Conservation (phyloP, 805 yeast genomes). For the Cyberlindnera xylosilytica region DNA sequence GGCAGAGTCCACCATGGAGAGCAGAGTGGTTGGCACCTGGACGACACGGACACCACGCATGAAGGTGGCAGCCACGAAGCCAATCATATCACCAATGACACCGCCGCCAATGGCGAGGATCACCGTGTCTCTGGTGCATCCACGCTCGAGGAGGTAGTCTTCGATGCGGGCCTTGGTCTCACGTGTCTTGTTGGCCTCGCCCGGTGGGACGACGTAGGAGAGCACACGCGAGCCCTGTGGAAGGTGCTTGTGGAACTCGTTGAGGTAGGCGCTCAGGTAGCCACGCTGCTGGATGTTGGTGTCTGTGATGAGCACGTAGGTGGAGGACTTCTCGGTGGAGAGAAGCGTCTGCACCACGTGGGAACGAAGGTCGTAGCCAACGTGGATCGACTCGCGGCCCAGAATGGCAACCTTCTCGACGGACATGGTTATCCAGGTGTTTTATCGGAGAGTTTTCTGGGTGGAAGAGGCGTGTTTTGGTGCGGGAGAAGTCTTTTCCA, state of each 20-base stretch:
- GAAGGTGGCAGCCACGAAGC: constrained; percentile 98
- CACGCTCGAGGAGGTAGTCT: constrained; percentile 75
- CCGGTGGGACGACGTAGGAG: constrained; percentile 79
- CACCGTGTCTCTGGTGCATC: constrained; percentile 95
- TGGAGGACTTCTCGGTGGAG: constrained; percentile 67
- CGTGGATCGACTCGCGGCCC: constrained; percentile 81
- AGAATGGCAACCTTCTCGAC: constrained; percentile 63
- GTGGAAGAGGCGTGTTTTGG: too few species aligned
- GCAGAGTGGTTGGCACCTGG: constrained; percentile 89
- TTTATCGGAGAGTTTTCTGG: too few species aligned
- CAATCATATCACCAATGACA: constrained; percentile 98
- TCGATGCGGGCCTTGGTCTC: constrained; percentile 90
- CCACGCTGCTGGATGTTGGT: constrained; percentile 68
- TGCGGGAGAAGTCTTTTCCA: not conserved
- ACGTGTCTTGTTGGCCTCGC: constrained; percentile 87
- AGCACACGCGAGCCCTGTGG: constrained; percentile 62
- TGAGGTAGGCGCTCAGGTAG: constrained; percentile 47
- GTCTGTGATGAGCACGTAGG: constrained; percentile 90
- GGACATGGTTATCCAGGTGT: constrained; percentile 5
- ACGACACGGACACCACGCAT: constrained; percentile 96
- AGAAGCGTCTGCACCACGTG: constrained; percentile 73
- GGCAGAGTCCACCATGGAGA: constrained; percentile 97
- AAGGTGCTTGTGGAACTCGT: constrained; percentile 40
- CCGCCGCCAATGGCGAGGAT: constrained; percentile 97
- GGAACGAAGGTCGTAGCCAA: constrained; percentile 77